phyloP scores from a whole-genome alignment of 352 stramenopile species.

The Phytopythium aichiense region DNA sequence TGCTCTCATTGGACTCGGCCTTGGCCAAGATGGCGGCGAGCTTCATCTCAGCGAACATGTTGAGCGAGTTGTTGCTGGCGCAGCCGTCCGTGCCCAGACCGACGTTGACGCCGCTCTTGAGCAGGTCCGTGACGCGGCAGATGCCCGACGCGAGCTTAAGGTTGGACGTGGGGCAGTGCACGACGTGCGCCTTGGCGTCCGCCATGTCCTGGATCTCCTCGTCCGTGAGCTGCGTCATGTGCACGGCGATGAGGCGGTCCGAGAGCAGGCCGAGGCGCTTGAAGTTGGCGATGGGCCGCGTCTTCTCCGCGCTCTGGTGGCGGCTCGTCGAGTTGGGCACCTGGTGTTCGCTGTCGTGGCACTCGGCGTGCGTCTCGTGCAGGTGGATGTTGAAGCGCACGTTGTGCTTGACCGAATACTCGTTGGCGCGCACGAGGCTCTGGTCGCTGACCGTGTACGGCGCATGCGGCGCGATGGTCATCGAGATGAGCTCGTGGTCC shows the following conservation, averaged over 20 bases:
- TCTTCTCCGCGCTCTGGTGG: conserved; percentile 73
- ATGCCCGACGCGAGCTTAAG: conserved; percentile 88
- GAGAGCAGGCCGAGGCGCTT: conserved; percentile 73
- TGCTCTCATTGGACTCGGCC: conserved; percentile 59
- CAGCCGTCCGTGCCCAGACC: conserved; percentile 84
- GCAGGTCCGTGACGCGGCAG: conserved; percentile 65
- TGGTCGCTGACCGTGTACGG: conserved; percentile 83
- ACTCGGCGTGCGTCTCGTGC: conserved; percentile 82
- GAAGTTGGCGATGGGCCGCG: conserved; percentile 78
- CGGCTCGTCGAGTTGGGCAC: conserved; percentile 71
- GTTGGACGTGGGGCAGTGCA: conserved; percentile 90
- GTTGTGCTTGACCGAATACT: conserved; percentile 41
- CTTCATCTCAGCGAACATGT: conserved; percentile 91
- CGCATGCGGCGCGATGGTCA: conserved; percentile 79
- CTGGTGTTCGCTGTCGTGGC: conserved; percentile 64
- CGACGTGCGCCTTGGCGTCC: conserved; percentile 47
- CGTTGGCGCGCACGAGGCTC: conserved; percentile 37
- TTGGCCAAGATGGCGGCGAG: conserved; percentile 84
- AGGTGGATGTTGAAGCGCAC: conserved; percentile 83
- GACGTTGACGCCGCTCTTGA: conserved; percentile 83
- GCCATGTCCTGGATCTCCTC: conserved; percentile 74
- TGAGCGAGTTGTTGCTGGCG: conserved; percentile 87
- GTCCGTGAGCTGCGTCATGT: conserved; percentile 86
- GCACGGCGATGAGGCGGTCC: conserved; percentile 60
- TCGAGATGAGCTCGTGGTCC: conserved; percentile 53